Evolutionary conservation across 106 monocot species (phyloP).

Genomic region (Allium cepa): DNA sequence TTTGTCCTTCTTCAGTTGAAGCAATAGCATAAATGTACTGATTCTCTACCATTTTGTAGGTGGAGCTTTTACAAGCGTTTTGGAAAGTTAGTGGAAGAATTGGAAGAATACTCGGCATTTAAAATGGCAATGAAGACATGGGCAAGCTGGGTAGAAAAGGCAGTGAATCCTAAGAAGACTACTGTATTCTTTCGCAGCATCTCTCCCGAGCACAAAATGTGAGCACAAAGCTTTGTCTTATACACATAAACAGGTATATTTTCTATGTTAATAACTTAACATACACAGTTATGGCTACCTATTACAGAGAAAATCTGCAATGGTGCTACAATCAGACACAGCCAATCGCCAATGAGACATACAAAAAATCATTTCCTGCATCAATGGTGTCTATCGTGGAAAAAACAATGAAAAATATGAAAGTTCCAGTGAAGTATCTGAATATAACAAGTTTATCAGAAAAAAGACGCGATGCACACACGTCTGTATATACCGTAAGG

Average conservation of each 20-base stretch:
- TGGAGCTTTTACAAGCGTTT: constrained; percentile 16
- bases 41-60: constrained; percentile 1
- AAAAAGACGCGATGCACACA: constrained; percentile 35
- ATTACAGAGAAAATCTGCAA: constrained; percentile 25
- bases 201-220: constrained; percentile 10
- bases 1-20: too few species aligned
- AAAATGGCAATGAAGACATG: constrained; percentile 14
- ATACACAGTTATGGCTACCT: not conserved
- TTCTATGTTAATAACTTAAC: not conserved
- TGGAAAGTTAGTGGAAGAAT: constrained; percentile 12
- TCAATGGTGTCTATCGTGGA: constrained; percentile 22
- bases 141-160: constrained; percentile 18
- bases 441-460: constrained; percentile 48
- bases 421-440: constrained; percentile 31
- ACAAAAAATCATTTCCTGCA: constrained; percentile 22
- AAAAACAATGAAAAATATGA: constrained; percentile 23
- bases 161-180: constrained; percentile 11
- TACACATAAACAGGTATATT: not conserved
- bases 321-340: constrained; percentile 47
- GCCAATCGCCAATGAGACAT: constrained; percentile 20
- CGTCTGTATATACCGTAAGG: constrained; percentile 30
- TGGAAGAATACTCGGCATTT: constrained; percentile 16
- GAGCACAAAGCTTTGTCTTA: not conserved
- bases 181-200: constrained; percentile 27
- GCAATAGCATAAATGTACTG: not conserved